These are phyloP conservation scores for Tuber melanosporum DNA, from an alignment of 495 filamentous ascomycete species.

Conservation along the genomic window DNA sequence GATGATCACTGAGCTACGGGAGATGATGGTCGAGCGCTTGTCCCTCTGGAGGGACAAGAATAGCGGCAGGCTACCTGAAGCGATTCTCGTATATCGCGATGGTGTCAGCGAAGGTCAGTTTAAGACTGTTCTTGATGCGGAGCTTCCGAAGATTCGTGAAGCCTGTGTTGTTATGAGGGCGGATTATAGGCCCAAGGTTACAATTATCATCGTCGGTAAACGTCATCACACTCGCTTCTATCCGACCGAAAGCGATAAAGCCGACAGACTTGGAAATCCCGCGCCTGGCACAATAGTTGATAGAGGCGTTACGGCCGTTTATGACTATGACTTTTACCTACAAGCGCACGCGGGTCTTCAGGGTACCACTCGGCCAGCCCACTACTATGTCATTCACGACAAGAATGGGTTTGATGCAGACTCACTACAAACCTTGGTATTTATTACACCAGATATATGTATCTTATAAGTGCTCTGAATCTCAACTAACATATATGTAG, in stretches of 20 bases:
- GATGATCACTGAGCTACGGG: conserved; percentile 53
- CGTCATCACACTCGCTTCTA: conserved; percentile 90
- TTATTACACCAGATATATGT: background rate
- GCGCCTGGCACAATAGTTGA: conserved; percentile 78
- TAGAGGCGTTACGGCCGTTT: conserved; percentile 68
- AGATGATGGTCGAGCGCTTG: conserved; percentile 57
- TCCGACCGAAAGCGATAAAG: conserved; percentile 47
- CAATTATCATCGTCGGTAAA: conserved; percentile 69
- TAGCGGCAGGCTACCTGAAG: conserved; percentile 52
- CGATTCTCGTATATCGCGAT: conserved; percentile 83
- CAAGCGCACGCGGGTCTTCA: conserved; percentile 76
- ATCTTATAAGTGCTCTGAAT: conserved; percentile 9
- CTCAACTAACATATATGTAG: conserved; percentile 13
- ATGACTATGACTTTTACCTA: conserved; percentile 82
- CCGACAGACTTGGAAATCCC: conserved; percentile 58
- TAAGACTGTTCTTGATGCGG: conserved; percentile 28
- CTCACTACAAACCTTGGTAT: conserved; percentile 33
- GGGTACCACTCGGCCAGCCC: conserved; percentile 72
- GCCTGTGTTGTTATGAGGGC: conserved; percentile 52
- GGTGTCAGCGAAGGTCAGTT: conserved; percentile 69
- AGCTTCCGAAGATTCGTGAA: conserved; percentile 51
- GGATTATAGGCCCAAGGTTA: conserved; percentile 51
- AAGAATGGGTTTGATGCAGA: conserved; percentile 47
- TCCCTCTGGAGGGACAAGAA: conserved; percentile 55
- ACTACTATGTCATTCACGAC: conserved; percentile 71